Conservation (phyloP, 2,329 filamentous ascomycete genomes). For the Bisporella sp. region DNA sequence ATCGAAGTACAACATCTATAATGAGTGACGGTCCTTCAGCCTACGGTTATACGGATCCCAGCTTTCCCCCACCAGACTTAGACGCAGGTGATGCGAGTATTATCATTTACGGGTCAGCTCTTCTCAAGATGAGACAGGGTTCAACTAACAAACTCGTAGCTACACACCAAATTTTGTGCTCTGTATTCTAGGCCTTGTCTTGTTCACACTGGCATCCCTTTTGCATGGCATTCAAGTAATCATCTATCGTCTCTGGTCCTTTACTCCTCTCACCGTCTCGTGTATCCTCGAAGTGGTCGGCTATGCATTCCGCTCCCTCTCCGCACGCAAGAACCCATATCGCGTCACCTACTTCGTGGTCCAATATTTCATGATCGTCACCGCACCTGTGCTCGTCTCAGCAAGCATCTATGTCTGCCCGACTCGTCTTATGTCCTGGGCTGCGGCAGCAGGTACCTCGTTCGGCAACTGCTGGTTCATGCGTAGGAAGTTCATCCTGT, state of each 20-base stretch:
- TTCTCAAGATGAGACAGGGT: not conserved
- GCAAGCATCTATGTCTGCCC: constrained; percentile 50
- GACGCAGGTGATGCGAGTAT: constrained; percentile 5
- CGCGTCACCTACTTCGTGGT: constrained; percentile 48
- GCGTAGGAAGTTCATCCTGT: constrained; percentile 39
- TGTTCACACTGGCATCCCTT: constrained; percentile 36
- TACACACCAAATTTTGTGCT: constrained; percentile 4
- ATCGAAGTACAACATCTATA: not conserved
- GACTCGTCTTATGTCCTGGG: constrained; percentile 37
- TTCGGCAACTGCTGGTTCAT: not conserved
- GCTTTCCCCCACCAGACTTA: constrained; percentile 3
- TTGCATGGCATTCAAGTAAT: constrained; percentile 31
- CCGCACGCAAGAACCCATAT: constrained; percentile 43
- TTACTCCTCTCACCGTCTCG: constrained; percentile 37
- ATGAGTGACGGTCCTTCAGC: not conserved
- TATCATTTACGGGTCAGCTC: constrained; percentile 8
- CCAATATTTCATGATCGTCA: constrained; percentile 56
- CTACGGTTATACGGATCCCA: constrained; percentile 4
- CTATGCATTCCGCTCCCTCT: constrained; percentile 42
- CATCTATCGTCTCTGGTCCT: constrained; percentile 38
- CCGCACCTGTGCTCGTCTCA: constrained; percentile 50
- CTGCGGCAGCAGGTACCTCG: not conserved
- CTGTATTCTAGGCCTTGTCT: constrained; percentile 11
- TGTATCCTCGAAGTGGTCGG: constrained; percentile 42
- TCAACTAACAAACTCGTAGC: not conserved